These are phyloP conservation scores for Imleria badia DNA, from an alignment of 768 basidiomycete genomes.

Conservation along the genomic window DNA sequence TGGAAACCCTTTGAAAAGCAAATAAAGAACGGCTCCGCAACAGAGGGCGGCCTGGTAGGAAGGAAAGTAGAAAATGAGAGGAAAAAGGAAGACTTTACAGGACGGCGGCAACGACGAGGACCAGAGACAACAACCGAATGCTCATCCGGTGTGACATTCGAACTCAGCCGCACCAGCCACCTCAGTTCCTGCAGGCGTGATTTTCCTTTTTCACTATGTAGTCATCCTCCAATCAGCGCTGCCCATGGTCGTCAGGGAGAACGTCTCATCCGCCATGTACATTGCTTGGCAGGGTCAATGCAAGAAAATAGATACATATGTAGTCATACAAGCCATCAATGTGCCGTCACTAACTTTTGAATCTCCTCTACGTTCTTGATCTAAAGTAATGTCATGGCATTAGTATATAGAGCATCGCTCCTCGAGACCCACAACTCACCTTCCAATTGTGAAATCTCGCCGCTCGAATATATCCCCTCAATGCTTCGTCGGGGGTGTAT, in stretches of 20 bases:
- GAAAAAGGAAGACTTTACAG: background rate
- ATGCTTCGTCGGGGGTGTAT: conserved; percentile 56
- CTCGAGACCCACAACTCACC: conserved; percentile 30
- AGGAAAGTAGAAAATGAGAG: conserved; percentile 21
- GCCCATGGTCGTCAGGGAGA: background rate
- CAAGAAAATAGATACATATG: background rate
- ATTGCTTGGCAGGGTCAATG: conserved; percentile 1
- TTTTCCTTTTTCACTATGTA: too few species aligned
- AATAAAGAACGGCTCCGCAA: conserved; percentile 33
- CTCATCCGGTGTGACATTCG: conserved; percentile 10
- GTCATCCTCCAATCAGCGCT: background rate
- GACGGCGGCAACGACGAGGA: conserved; percentile 10
- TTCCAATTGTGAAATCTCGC: conserved; percentile 66
- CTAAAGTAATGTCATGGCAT: conserved; percentile 10
- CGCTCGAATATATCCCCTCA: conserved; percentile 64
- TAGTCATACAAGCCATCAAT: background rate
- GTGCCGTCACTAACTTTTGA: conserved; percentile 15
- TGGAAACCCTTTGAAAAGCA: conserved; percentile 11
- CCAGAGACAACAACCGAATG: conserved; percentile 1
- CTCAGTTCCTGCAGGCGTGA: background rate
- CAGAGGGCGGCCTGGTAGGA: conserved; percentile 20
- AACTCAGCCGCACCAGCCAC: conserved; percentile 28
- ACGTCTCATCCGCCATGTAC: background rate
- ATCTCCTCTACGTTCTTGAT: conserved; percentile 23
- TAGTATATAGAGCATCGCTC: background rate